Conservation (phyloP, 2,329 filamentous ascomycete species). For the Hymenoscyphus fraxineus region DNA sequence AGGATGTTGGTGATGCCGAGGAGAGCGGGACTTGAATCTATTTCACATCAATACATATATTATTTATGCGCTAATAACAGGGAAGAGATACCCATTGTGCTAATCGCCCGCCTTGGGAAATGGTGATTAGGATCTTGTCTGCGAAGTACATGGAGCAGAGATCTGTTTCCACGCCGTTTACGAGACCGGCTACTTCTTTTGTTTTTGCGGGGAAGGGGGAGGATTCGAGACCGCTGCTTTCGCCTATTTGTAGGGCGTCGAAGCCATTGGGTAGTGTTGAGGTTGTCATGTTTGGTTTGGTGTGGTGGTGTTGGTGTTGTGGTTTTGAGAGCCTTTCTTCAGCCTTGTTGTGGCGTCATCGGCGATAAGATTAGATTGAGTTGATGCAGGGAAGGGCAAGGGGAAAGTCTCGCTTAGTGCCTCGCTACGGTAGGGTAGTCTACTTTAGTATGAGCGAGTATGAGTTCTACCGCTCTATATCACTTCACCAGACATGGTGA, state of each 20-base stretch:
- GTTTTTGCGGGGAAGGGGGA: constrained; percentile 29
- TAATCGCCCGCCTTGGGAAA: constrained; percentile 79
- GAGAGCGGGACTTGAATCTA: constrained; percentile 76
- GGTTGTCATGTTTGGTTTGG: constrained; percentile 16
- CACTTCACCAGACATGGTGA: too few relatives aligned
- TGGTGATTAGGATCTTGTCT: constrained; percentile 87
- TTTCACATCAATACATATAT: not conserved
- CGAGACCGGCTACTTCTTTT: constrained; percentile 48
- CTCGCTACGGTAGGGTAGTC: too few relatives aligned
- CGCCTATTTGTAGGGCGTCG: constrained; percentile 11
- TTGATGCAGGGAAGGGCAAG: not conserved
- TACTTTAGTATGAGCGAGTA: too few relatives aligned
- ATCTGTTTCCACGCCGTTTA: constrained; percentile 69
- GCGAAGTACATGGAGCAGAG: constrained; percentile 71
- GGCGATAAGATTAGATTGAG: not conserved
- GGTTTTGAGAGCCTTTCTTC: constrained; percentile 8
- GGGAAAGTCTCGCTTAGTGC: not conserved
- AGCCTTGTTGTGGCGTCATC: constrained; percentile 13
- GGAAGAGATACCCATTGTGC: constrained; percentile 77
- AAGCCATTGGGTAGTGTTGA: constrained; percentile 17
- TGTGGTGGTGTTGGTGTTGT: not conserved
- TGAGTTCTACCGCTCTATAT: too few relatives aligned
- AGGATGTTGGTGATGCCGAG: constrained; percentile 58
- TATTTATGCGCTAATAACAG: constrained; percentile 17
- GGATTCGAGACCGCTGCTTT: constrained; percentile 16